Evolutionary conservation across 352 stramenopile species (phyloP), one percentile per base, ranked within the genome.

Genomic region (Phytophthora hibernalis): DNA sequence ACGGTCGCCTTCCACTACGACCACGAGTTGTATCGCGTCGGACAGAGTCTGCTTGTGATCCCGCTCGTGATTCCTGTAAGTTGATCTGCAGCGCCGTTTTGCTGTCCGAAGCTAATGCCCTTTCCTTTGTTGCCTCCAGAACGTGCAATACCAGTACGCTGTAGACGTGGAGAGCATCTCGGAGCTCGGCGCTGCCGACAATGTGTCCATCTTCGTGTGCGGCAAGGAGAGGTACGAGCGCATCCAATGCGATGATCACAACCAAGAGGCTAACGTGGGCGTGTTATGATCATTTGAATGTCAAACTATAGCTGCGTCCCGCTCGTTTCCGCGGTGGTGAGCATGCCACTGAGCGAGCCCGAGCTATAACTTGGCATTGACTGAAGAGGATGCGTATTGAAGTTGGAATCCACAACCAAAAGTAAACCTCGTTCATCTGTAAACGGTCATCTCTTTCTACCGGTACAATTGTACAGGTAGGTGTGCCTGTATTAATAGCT

Each of bases 191-290:
- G 87, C 85, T 11, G 83, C 87, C 31, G 87, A 93, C 65, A 91
- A 77, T 54, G 65, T 95, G 54, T 92, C 77, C 61, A 89, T 95
- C 59, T 93, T 91, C 52, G 81, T 95, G 1, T 95, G 87, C 65
- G 76, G 85, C 58, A 93, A 95, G 68, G 83, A 93, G 54, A 93
- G 85, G 87, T 92, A 56, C 1, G 61, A 16, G 6, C 5, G 12
- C 20, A n/a, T 21, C 2, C 35, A 42, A 42, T 48, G 20, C 31
- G 8, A 21, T 37, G 37, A 15, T 21, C 11, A 35, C 12, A n/a
- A 9, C 1, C n/a, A n/a, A 38, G 40, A n/a, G 15, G 40, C 56
- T 68, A 63, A 61, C 48, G 18, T 33, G 49, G 20, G 42, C 22
- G 8, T 50, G 22, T 42, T 5, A 31, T 33, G 16, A 22, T 52